These are phyloP conservation scores for Dictyostelium purpureum DNA, from an alignment of 78 protist species.

Conservation along the genomic window DNA sequence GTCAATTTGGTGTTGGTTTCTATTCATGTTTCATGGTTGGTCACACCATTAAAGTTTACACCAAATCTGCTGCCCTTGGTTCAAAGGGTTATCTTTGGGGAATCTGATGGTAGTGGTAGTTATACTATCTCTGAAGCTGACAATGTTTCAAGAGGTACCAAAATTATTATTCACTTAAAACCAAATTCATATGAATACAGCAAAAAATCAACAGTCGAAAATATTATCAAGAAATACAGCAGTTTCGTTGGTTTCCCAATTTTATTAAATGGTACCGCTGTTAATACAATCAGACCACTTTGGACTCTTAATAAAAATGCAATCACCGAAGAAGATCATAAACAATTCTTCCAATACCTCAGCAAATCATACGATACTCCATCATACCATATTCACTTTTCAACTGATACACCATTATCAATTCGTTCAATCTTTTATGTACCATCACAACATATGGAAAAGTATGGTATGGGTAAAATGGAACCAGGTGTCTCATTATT, in stretches of 20 bases:
- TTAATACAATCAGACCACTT: slow-evolving; percentile 92
- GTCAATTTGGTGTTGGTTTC: slow-evolving; percentile 99
- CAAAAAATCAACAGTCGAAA: slow-evolving; percentile 64
- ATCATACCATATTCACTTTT: slow-evolving; percentile 73
- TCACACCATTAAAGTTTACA: slow-evolving; percentile 73
- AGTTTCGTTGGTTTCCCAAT: slow-evolving; percentile 94
- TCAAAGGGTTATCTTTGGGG: slow-evolving; percentile 76
- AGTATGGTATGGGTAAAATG: slow-evolving; percentile 91
- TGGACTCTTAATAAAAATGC: slow-evolving; percentile 87
- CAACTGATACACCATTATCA: slow-evolving; percentile 88
- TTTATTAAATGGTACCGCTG: slow-evolving; percentile 78
- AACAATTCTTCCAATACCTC: slow-evolving; percentile 83
- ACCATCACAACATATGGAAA: slow-evolving; percentile 91
- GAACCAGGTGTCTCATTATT: slow-evolving; percentile 94
- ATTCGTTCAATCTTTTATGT: slow-evolving; percentile 88
- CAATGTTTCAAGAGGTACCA: slow-evolving; percentile 94
- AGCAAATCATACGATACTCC: slow-evolving; percentile 85
- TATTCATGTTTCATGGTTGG: slow-evolving; percentile 98
- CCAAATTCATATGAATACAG: slow-evolving; percentile 83
- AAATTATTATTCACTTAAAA: slow-evolving; percentile 86
- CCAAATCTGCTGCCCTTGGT: slow-evolving; percentile 32
- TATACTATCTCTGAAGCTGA: slow-evolving; percentile 88
- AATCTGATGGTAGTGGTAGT: slow-evolving; percentile 78
- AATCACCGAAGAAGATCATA: slow-evolving; percentile 91
- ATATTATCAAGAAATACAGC: slow-evolving; percentile 88